These are phyloP conservation scores for Neoscytalidium dimidiatum DNA, from an alignment of 2,329 filamentous ascomycete species.

Conservation along the genomic window DNA sequence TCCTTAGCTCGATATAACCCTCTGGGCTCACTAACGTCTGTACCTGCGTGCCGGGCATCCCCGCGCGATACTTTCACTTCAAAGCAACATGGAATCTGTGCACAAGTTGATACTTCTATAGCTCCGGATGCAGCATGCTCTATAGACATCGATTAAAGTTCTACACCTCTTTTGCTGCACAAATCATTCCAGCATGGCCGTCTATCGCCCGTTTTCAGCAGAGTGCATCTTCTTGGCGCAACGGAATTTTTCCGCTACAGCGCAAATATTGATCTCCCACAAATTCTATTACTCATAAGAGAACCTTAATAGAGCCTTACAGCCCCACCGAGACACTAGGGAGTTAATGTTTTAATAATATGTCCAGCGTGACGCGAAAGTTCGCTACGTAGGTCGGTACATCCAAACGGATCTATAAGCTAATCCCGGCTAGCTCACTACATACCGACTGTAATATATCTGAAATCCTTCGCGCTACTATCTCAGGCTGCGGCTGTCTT, in stretches of 20 bases:
- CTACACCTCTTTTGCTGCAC: neutral
- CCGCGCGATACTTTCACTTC: constrained; percentile 12
- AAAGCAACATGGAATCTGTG: constrained; percentile 1
- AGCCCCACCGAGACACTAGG: neutral
- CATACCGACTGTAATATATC: too few species aligned
- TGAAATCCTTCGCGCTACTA: too few species aligned
- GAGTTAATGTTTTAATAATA: neutral
- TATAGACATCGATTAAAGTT: constrained; percentile 7
- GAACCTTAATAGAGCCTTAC: neutral
- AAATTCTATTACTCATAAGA: neutral
- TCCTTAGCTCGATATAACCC: too few species aligned
- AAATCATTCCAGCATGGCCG: neutral
- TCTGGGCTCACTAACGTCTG: too few species aligned
- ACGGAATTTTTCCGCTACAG: constrained; percentile 8
- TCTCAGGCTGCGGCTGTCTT: too few species aligned
- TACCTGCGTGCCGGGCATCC: neutral
- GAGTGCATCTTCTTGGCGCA: neutral
- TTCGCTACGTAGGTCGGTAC: neutral
- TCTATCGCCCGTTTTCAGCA: constrained; percentile 3
- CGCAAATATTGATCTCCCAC: constrained; percentile 2
- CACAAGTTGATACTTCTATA: constrained; percentile 3
- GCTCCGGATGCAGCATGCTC: constrained; percentile 2
- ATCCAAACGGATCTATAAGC: neutral
- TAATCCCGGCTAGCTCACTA: neutral
- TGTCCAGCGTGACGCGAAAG: neutral